phyloP scores from a whole-genome alignment of 257 asterid species.

The Jacaranda copaia region DNA sequence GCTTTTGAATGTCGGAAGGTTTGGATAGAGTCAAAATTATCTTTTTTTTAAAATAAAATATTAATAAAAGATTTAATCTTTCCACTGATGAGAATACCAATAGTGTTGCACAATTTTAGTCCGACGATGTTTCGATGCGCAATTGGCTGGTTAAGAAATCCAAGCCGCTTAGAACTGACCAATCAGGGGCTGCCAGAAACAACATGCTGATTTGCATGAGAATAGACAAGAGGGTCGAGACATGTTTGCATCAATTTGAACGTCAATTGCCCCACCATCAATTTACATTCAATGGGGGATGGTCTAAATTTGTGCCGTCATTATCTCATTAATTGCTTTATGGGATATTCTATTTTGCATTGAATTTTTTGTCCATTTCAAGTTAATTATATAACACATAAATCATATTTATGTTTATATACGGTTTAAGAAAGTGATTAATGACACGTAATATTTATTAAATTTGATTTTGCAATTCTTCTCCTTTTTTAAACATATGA shows the following conservation, averaged over 20 bases:
- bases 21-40: background rate
- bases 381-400: slow-evolving; percentile 19
- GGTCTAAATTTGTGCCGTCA: slow-evolving; percentile 36
- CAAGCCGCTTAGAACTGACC: slow-evolving; percentile 40
- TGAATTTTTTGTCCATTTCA: background rate
- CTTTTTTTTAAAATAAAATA: background rate
- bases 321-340: slow-evolving; percentile 27
- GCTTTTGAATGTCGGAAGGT: background rate
- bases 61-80: slow-evolving; percentile 4
- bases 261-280: slow-evolving; percentile 33
- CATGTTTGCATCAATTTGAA: slow-evolving; percentile 34
- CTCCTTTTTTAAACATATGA: too few relatives aligned
- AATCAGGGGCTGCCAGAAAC: slow-evolving; percentile 51
- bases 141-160: slow-evolving; percentile 44
- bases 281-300: background rate
- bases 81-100: slow-evolving; percentile 1
- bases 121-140: slow-evolving; percentile 35
- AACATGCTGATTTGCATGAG: slow-evolving; percentile 52
- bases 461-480: too few relatives aligned
- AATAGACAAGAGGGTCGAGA: slow-evolving; percentile 37
- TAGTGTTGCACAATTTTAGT: slow-evolving; percentile 5
- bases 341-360: slow-evolving; percentile 32
- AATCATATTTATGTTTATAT: too few relatives aligned
- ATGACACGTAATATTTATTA: too few relatives aligned
- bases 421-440: too few relatives aligned